Evolutionary conservation across 371 early-diverging fungal genomes (phyloP).

Genomic region (Mortierella sp.): DNA sequence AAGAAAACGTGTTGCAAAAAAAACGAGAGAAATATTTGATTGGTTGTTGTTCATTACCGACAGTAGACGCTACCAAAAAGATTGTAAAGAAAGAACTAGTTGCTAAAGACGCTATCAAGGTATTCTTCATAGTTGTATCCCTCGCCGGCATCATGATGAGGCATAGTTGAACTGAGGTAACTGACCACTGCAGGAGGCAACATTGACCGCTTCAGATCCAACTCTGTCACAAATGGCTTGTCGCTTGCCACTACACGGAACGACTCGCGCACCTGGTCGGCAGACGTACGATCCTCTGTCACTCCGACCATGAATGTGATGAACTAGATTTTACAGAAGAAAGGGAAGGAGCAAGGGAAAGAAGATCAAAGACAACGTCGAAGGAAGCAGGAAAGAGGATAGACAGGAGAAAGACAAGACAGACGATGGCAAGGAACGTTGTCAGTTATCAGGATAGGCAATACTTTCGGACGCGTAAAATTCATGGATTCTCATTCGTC

Average conservation of each 20-base stretch:
- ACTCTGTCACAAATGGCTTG: constrained; percentile 85
- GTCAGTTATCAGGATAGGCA: neutral
- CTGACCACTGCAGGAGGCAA: constrained; percentile 79
- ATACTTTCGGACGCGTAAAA: neutral
- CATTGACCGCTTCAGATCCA: constrained; percentile 78
- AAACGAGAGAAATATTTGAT: neutral
- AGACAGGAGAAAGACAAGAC: no score
- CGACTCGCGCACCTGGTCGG: constrained; percentile 88
- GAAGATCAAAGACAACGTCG: neutral
- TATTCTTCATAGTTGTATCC: constrained; percentile 84
- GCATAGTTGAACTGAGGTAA: constrained; percentile 83
- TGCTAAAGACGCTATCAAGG: constrained; percentile 76
- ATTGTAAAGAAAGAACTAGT: neutral
- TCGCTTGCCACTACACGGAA: constrained; percentile 90
- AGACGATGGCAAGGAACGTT: no score
- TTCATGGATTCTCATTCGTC: neutral
- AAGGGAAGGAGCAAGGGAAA: no score
- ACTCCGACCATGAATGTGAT: constrained; percentile 89
- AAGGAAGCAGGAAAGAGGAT: neutral
- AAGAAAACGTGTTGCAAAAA: neutral
- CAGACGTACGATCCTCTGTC: constrained; percentile 93
- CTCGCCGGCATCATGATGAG: constrained; percentile 63
- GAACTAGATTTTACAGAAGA: constrained; percentile 61
- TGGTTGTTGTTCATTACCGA: neutral
- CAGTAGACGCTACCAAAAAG: neutral